Base-by-base conservation (phyloP, 2,329 filamentous ascomycete species). In the Myriosclerotinia curreyana region DNA sequence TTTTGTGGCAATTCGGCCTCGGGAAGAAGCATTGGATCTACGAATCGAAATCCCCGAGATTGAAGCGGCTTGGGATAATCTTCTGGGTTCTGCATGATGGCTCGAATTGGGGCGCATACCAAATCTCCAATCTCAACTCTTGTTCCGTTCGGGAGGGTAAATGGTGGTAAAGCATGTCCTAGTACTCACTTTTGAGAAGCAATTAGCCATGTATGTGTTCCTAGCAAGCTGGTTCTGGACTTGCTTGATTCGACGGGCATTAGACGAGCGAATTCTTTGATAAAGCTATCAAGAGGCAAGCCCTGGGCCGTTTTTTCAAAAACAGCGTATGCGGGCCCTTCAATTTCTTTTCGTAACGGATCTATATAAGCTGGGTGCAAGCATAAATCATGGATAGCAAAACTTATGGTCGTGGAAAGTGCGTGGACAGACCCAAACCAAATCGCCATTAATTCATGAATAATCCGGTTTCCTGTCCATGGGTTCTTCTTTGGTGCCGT, bases 261-360 rank as follows among this genome's bases (percentile, higher is more conserved):
- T 48, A 74, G 38, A 0, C 76, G 69, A 34, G 75, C 69, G 6
- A 69, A 72, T 64, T 77, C 76, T 42, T 71, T 72, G 31, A 77
- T 58, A 25, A 70, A 71, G 15, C 75, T 20, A 73, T 64, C 58
- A 72, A 74, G 55, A 65, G 72, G 44, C 69, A 69, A 28, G 66
- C 68, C 22, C 75, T 61, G 12, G 64, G 71, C 38, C 11, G 48
- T 69, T 58, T 17, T 70, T 70, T 31, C 69, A 67, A 46, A 73
- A 60, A 59, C 36, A 22, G 25, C 53, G 31, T 50, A 65, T 49
- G 22, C 17, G 12, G 46, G 8, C 46, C 46, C 8, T 31, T 46
- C 17, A 22, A 14, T n/a, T 67, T 77, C 74, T 31, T 74, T 65
- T 6, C n/a, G 69, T 31, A 77, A 64, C 17, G 51, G 31, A 15